A percentile compares a stretch with the other conserved stretches of the same genome.
These are phyloP conservation scores for Aegilops umbellulata DNA, from an alignment of 176 grass and related monocot species.

Conservation along the genomic window DNA sequence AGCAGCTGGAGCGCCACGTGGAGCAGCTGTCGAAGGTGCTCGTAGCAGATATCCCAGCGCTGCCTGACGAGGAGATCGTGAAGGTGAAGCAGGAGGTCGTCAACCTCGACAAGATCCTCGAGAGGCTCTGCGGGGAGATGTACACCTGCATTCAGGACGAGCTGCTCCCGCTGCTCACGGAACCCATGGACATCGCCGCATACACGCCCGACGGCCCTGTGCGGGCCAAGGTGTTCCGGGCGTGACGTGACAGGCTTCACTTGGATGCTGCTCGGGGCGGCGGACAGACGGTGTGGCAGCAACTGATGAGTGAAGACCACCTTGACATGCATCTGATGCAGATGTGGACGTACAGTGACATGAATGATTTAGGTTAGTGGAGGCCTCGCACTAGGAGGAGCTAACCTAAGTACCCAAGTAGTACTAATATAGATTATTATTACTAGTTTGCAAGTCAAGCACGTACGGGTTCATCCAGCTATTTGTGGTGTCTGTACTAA, in stretches of 20 bases:
- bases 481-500: background rate
- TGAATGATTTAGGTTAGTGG: background rate
- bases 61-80: slow-evolving; percentile 16
- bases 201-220: slow-evolving; percentile 40
- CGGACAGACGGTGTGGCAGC: background rate
- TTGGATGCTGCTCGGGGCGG: background rate
- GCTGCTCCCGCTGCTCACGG: slow-evolving; percentile 38
- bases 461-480: background rate
- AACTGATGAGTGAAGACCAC: background rate
- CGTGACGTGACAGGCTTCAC: background rate
- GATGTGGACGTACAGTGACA: background rate
- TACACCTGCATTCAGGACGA: slow-evolving; percentile 59
- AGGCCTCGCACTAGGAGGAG: background rate
- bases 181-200: slow-evolving; percentile 24
- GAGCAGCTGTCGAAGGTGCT: slow-evolving; percentile 45
- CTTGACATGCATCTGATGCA: background rate
- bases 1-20: slow-evolving; percentile 54
- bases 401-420: background rate
- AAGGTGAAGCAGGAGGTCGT: slow-evolving; percentile 35
- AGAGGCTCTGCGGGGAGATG: slow-evolving; percentile 47
- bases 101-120: slow-evolving; percentile 39
- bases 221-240: slow-evolving; percentile 26
- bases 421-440: background rate
- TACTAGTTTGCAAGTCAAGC: background rate
- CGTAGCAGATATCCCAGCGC: background rate